These are phyloP conservation scores for Suillus bovinus DNA, from an alignment of 768 basidiomycete species.

Conservation along the genomic window DNA sequence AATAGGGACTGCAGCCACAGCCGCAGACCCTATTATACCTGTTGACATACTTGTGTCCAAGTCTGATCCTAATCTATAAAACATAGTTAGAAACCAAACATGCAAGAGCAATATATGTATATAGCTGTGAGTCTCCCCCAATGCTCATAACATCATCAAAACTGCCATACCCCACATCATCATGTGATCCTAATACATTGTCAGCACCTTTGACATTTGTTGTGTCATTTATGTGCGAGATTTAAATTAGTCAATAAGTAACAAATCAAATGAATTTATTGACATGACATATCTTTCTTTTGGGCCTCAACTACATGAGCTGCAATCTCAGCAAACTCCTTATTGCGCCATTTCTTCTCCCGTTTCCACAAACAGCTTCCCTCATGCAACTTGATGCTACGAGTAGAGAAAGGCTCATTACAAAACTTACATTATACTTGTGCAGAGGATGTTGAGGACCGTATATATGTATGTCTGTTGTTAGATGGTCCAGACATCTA, in stretches of 20 bases:
- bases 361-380: neutral
- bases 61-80: neutral
- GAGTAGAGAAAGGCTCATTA: neutral
- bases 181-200: neutral
- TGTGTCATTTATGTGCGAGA: neutral
- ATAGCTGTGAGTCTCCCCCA: neutral
- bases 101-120: neutral
- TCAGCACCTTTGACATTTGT: neutral
- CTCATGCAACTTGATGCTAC: conserved; percentile 9
- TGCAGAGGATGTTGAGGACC: neutral
- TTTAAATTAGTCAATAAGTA: too few species aligned
- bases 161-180: neutral
- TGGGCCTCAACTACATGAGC: neutral
- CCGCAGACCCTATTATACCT: neutral
- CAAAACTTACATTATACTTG: conserved; percentile 2
- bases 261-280: neutral
- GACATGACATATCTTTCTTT: conserved; percentile 1
- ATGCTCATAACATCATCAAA: neutral
- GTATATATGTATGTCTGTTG: neutral
- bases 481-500: neutral
- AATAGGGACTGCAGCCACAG: neutral
- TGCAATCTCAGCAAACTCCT: conserved; percentile 4
- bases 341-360: neutral
- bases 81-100: neutral
- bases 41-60: neutral